A percentile compares a stretch with the other conserved stretches of the same genome.
These are phyloP conservation scores for Amanita polypyramis DNA, from an alignment of 768 basidiomycete genomes.

Conservation along the genomic window DNA sequence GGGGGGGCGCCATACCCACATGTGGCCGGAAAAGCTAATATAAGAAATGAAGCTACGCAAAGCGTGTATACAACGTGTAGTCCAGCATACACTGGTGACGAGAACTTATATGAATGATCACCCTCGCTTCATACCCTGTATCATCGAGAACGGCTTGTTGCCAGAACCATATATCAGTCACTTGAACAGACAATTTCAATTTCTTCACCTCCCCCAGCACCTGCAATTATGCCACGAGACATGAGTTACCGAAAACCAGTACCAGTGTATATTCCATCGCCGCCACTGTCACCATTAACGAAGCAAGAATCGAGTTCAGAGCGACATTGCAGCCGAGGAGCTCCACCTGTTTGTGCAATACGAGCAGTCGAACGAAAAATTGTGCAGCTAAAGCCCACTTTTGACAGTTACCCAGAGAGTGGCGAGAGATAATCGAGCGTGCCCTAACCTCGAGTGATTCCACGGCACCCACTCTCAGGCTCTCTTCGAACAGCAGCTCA, in stretches of 20 bases:
- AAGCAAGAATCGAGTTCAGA: not conserved
- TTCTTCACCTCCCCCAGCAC: conserved; percentile 6
- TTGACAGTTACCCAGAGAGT: conserved; percentile 21
- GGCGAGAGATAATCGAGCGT: conserved; percentile 20
- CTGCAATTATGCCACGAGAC: conserved; percentile 22
- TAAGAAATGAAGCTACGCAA: not conserved
- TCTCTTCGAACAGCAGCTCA: not conserved
- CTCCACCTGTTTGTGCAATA: conserved; percentile 2
- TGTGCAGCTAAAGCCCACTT: not conserved
- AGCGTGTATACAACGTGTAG: conserved; percentile 6
- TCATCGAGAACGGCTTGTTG: conserved; percentile 1
- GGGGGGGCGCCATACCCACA: not conserved
- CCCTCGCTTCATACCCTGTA: not conserved
- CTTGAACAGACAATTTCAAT: not conserved
- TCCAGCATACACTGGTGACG: not conserved
- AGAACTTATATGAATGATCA: not conserved
- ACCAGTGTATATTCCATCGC: conserved; percentile 56
- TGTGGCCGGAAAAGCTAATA: not conserved
- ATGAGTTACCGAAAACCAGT: conserved; percentile 68
- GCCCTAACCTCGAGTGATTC: conserved; percentile 9
- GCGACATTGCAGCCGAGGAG: not conserved
- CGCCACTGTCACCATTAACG: conserved; percentile 33
- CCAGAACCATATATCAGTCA: conserved; percentile 2
- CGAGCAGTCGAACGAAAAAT: not conserved
- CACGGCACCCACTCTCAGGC: not conserved